Conservation (phyloP, 306 rosid genomes). For the Glycyrrhiza uralensis region DNA sequence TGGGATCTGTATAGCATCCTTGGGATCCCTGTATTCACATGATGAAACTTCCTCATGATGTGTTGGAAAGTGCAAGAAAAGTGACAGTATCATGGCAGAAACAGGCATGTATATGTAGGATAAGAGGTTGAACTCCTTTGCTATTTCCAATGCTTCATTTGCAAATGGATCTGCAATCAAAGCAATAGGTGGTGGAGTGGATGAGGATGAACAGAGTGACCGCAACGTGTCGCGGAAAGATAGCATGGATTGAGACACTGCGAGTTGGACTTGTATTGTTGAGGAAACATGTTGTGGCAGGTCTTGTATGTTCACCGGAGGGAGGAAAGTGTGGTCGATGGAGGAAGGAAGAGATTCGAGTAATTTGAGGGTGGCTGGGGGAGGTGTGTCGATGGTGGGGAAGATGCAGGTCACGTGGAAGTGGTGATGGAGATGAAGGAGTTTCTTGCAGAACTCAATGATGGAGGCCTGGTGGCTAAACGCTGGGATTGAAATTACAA, state of each 20-base stretch:
- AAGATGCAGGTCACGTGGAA: constrained; percentile 30
- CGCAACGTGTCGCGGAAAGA: neutral
- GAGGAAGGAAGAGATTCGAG: constrained; percentile 3
- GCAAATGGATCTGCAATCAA: constrained; percentile 26
- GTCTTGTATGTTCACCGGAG: neutral
- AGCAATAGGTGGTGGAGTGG: constrained; percentile 16
- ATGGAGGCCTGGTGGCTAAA: constrained; percentile 33
- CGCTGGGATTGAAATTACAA: constrained; percentile 11
- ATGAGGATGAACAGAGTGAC: neutral
- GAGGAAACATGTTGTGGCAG: constrained; percentile 6
- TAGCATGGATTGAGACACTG: constrained; percentile 29
- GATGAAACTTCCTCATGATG: constrained; percentile 20
- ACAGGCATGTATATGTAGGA: constrained; percentile 33
- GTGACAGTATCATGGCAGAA: constrained; percentile 16
- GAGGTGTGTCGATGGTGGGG: constrained; percentile 18
- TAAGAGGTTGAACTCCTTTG: constrained; percentile 23
- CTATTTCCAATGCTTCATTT: constrained; percentile 11
- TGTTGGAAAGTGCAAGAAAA: constrained; percentile 24
- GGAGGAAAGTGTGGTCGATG: constrained; percentile 24
- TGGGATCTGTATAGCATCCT: constrained; percentile 18
- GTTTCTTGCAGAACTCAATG: constrained; percentile 22
- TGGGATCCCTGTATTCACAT: constrained; percentile 24
- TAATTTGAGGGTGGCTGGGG: neutral
- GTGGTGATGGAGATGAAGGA: constrained; percentile 17
- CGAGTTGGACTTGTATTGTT: neutral